phyloP scores from a whole-genome alignment of 2,329 filamentous ascomycete genomes.

The Calcarisporium arbuscula region DNA sequence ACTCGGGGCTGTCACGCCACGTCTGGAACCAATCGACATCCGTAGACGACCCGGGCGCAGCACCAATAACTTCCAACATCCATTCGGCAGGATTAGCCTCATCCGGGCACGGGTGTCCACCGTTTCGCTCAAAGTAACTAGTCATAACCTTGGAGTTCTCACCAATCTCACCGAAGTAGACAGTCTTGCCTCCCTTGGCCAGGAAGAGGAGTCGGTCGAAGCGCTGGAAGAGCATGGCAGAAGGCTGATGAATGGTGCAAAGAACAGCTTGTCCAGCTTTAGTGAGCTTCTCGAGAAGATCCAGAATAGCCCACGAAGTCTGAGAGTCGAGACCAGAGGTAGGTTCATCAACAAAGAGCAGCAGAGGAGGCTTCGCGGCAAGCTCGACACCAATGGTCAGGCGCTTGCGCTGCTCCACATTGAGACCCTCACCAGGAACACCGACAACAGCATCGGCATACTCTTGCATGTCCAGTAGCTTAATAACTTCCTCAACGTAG shows the following conservation, averaged over 20 bases:
- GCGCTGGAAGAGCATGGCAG: conserved; percentile 86
- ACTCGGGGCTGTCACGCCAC: conserved; percentile 56
- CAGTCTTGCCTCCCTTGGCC: conserved; percentile 66
- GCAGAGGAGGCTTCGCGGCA: conserved; percentile 80
- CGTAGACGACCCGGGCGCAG: conserved; percentile 56
- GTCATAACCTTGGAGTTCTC: conserved; percentile 61
- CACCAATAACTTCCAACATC: conserved; percentile 61
- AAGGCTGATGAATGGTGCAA: conserved; percentile 98
- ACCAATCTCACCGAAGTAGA: conserved; percentile 79
- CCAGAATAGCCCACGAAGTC: conserved; percentile 87
- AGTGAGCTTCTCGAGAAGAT: conserved; percentile 82
- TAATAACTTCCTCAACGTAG: conserved; percentile 88
- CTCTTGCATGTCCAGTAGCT: conserved; percentile 80
- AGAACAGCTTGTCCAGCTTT: conserved; percentile 87
- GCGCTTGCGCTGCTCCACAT: conserved; percentile 65
- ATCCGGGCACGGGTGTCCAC: conserved; percentile 56
- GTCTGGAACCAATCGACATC: conserved; percentile 60
- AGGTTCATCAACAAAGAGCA: conserved; percentile 91
- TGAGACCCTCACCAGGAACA: conserved; percentile 80
- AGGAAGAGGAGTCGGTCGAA: conserved; percentile 79
- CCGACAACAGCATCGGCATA: conserved; percentile 89
- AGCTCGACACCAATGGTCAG: conserved; percentile 95
- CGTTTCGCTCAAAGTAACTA: conserved; percentile 70
- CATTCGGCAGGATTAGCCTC: conserved; percentile 77
- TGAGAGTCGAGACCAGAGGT: conserved; percentile 91